Evolutionary conservation across 2,329 filamentous ascomycete species (phyloP), one percentile per base, ranked within the genome.

Genomic region (Akanthomyces dipterigenus): DNA sequence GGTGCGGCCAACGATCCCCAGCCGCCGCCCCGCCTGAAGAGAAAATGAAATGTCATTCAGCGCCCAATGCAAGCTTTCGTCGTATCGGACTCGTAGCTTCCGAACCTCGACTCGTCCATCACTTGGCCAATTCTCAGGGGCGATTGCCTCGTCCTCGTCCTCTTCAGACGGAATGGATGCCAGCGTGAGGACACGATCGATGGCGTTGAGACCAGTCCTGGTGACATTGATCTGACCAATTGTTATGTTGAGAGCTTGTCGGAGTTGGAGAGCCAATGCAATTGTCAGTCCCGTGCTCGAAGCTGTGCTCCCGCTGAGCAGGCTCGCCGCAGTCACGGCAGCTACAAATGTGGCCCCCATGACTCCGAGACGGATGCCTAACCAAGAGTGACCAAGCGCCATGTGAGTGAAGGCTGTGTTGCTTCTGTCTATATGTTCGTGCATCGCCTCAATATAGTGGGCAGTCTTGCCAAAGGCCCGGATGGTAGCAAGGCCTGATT

Each of bases 51-150:
- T 63, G 7, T 28, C n/a, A 4, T 34, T 20, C 12, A 38, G 42
- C 3, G 79, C 88, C 55, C 87, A 96, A 68, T 86, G 84, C 61
- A 75, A 83, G n/a, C 12, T 45, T 11, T 45, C 12, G 40, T 12
- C 26, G 34, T 60, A 60, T 18, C 31, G 22, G 16, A 60, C 36
- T 20, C 57, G 26, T 14, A 60, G 42, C 2, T 48, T 55, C 9
- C 22, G 50, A 14, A 40, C 20, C 20, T 45, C 26, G 26, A 50
- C 55, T 38, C 1, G n/a, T 18, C 51, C 60, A 2, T 50, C 1
- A 9, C 14, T 36, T 3, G 45, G 51, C 51, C 51, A 50, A 5
- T 49, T 20, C 9, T 49, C 11, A 20, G 51, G 36, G 53, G 26
- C 12, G 3, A 14, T 34, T 26, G 22, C 43, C 16, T 31, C 36